A percentile compares a stretch with the other conserved stretches of the same genome.
Evolutionary conservation across 2,329 filamentous ascomycete genomes (phyloP).

Genomic region (Scytalidium lignicola): DNA sequence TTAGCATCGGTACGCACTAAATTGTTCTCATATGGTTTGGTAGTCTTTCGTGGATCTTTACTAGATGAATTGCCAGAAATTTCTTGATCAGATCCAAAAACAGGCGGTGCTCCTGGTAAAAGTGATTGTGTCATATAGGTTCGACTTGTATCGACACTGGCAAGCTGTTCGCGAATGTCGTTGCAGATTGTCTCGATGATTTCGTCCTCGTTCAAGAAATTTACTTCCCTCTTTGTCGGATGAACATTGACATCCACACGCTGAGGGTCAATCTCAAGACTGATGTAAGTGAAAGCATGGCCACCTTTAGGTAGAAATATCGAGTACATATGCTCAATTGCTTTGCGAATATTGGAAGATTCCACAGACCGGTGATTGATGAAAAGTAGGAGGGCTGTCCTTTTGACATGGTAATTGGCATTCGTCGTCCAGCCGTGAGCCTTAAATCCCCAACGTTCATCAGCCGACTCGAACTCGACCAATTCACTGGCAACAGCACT

Average conservation of each 20-base stretch:
- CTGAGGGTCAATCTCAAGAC: slow-evolving; percentile 84
- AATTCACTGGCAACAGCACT: slow-evolving; percentile 82
- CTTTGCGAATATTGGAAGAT: slow-evolving; percentile 80
- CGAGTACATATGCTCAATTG: slow-evolving; percentile 84
- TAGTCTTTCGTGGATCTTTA: slow-evolving; percentile 29
- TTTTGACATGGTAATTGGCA: slow-evolving; percentile 91
- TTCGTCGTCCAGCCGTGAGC: slow-evolving; percentile 80
- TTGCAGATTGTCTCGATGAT: slow-evolving; percentile 84
- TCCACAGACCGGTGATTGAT: slow-evolving; percentile 96
- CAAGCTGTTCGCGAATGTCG: slow-evolving; percentile 70
- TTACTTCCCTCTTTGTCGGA: slow-evolving; percentile 93
- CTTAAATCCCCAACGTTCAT: slow-evolving; percentile 78
- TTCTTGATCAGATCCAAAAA: slow-evolving; percentile 8
- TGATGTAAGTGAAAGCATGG: slow-evolving; percentile 90
- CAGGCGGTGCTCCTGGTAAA: slow-evolving; percentile 59
- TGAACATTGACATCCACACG: slow-evolving; percentile 97
- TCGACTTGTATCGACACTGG: slow-evolving; percentile 85
- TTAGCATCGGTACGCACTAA: slow-evolving; percentile 86
- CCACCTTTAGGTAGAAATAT: slow-evolving; percentile 87
- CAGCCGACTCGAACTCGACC: slow-evolving; percentile 66
- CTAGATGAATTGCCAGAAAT: slow-evolving; percentile 18
- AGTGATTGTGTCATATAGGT: slow-evolving; percentile 93
- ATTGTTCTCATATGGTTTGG: slow-evolving; percentile 73
- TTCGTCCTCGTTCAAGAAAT: slow-evolving; percentile 96
- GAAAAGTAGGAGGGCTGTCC: slow-evolving; percentile 81